Percentiles rank a stretch among this genome's conserved stretches.
Evolutionary conservation across 352 stramenopile genomes (phyloP).

Genomic region (Pythium brassicae): DNA sequence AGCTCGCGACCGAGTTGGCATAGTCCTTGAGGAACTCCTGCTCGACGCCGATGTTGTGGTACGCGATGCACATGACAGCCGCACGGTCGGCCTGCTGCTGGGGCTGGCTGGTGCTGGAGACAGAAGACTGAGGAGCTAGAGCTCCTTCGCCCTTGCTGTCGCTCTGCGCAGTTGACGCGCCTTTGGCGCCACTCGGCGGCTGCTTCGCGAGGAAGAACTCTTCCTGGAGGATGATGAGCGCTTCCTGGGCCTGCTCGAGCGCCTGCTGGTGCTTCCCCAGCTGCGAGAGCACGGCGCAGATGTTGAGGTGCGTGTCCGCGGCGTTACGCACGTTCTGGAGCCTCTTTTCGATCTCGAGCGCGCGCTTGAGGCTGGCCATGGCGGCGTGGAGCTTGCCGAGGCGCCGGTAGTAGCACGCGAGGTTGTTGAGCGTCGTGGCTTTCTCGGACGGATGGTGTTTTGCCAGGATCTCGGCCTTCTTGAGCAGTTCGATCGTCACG

Average conservation of each 20-base stretch:
- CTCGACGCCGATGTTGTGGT: slow-evolving; percentile 95
- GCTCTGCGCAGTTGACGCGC: slow-evolving; percentile 11
- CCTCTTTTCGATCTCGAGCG: slow-evolving; percentile 88
- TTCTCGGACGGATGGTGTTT: slow-evolving; percentile 75
- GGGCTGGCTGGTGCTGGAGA: not conserved
- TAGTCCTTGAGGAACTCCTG: slow-evolving; percentile 94
- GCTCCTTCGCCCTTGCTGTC: slow-evolving; percentile 15
- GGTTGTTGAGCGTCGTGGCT: slow-evolving; percentile 94
- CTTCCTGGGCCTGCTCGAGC: slow-evolving; percentile 89
- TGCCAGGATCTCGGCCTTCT: slow-evolving; percentile 93
- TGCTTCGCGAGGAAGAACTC: slow-evolving; percentile 57
- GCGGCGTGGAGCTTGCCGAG: slow-evolving; percentile 89
- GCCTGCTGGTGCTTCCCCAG: slow-evolving; percentile 88
- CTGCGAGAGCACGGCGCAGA: slow-evolving; percentile 92
- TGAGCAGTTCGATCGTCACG: slow-evolving; percentile 90
- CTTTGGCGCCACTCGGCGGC: slow-evolving; percentile 14
- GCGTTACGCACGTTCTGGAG: slow-evolving; percentile 86
- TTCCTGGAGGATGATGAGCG: slow-evolving; percentile 91
- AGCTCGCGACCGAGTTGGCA: slow-evolving; percentile 87
- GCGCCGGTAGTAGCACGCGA: slow-evolving; percentile 91
- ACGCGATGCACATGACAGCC: slow-evolving; percentile 91
- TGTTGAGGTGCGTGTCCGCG: slow-evolving; percentile 94
- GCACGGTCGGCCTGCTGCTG: slow-evolving; percentile 72
- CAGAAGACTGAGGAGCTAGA: too few relatives aligned
- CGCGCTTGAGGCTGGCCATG: slow-evolving; percentile 90